Percentiles rank a stretch among this genome's conserved stretches.
phyloP scores from a whole-genome alignment of 2,329 filamentous ascomycete genomes.

The Alternaria alternata region DNA sequence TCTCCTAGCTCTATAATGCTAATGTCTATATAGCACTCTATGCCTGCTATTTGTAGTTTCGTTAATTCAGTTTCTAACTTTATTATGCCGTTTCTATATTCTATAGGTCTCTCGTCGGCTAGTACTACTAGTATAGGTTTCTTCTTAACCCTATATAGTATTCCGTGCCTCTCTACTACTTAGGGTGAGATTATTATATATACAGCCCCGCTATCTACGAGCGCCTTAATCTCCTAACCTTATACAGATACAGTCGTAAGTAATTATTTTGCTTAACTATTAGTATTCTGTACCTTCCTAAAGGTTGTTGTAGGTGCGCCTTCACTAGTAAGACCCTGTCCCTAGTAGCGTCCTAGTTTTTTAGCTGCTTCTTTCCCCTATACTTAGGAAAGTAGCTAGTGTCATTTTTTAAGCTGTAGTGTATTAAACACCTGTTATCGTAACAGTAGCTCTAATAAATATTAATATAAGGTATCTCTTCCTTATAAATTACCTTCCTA shows the following conservation, averaged over 20 bases:
- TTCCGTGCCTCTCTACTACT: neutral
- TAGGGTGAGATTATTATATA: too few species aligned
- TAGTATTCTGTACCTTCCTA: neutral
- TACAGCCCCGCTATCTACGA: too few species aligned
- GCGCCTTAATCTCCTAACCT: too few species aligned
- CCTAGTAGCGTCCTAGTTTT: neutral
- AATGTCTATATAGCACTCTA: neutral
- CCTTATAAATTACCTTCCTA: too few species aligned
- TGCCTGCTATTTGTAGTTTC: neutral
- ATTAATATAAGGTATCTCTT: neutral
- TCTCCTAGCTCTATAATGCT: too few species aligned
- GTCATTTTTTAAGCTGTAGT: neutral
- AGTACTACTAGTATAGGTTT: neutral
- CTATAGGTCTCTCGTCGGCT: neutral
- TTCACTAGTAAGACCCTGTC: neutral
- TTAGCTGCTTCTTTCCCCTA: neutral
- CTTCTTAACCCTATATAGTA: neutral
- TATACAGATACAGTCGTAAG: too few species aligned
- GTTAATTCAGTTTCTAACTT: neutral
- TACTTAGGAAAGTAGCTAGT: neutral
- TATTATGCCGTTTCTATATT: neutral
- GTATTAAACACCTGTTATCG: neutral
- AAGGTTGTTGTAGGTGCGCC: neutral
- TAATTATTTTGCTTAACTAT: too few species aligned
- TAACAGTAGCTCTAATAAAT: neutral